Evolutionary conservation across 208 protist species (phyloP).

Genomic region (Trypanosoma conorhini): DNA sequence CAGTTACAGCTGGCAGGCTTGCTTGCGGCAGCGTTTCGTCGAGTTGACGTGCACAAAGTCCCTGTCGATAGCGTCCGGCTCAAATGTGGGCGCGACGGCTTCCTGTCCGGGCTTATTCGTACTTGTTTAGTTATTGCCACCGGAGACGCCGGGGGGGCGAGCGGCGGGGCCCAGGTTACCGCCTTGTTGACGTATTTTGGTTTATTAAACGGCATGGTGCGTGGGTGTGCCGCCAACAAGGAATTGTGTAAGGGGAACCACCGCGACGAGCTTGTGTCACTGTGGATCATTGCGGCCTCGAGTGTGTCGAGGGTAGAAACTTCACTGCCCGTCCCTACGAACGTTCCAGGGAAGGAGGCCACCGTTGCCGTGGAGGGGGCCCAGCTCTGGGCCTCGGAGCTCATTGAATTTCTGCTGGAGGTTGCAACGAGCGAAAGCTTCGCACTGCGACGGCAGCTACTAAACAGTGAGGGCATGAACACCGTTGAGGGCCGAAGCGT

Average conservation of each 20-base stretch:
- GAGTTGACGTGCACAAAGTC: constrained; percentile 19
- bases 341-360: constrained; percentile 30
- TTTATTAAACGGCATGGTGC: constrained; percentile 44
- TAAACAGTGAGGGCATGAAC: constrained; percentile 20
- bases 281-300: constrained; percentile 47
- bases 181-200: constrained; percentile 45
- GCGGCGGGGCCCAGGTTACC: constrained; percentile 29
- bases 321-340: constrained; percentile 37
- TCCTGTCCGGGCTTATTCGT: constrained; percentile 33
- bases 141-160: constrained; percentile 14
- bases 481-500: not conserved
- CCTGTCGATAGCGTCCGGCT: constrained; percentile 3
- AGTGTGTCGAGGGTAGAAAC: constrained; percentile 37
- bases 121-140: constrained; percentile 13
- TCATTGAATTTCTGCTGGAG: constrained; percentile 73
- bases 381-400: constrained; percentile 57
- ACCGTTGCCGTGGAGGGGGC: constrained; percentile 38
- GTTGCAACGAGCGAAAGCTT: constrained; percentile 71
- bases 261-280: constrained; percentile 33
- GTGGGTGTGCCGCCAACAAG: constrained; percentile 52
- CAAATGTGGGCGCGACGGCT: constrained; percentile 19
- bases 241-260: constrained; percentile 33
- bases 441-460: constrained; percentile 41
- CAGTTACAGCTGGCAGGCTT: constrained; percentile 41
- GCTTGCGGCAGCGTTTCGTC: constrained; percentile 31